These are phyloP conservation scores for Zymoseptoria brevis DNA, from an alignment of 2,329 filamentous ascomycete genomes.

Conservation along the genomic window DNA sequence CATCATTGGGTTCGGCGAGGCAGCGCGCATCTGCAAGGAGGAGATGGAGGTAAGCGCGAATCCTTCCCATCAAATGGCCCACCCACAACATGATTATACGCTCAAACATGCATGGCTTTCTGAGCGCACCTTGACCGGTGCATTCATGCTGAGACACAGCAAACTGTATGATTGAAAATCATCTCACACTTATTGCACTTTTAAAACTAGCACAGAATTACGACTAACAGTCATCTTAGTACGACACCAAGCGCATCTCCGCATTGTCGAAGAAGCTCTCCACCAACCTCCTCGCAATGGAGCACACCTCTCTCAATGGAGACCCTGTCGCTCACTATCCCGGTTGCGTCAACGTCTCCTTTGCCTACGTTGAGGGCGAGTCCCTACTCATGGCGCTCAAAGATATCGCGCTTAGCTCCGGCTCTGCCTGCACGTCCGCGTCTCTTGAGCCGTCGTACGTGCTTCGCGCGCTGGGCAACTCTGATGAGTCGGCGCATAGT, in stretches of 20 bases:
- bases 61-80: constrained; percentile 15
- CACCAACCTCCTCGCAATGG: constrained; percentile 74
- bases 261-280: constrained; percentile 74
- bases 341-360: constrained; percentile 96
- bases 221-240: constrained; percentile 49
- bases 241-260: constrained; percentile 80
- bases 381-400: constrained; percentile 97
- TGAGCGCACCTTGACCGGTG: constrained; percentile 58
- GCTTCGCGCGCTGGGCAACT: constrained; percentile 85
- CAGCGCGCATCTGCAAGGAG: constrained; percentile 81
- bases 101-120: constrained; percentile 85
- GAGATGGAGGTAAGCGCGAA: constrained; percentile 72
- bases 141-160: constrained; percentile 50
- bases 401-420: constrained; percentile 93
- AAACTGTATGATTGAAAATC: constrained; percentile 51
- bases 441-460: constrained; percentile 97
- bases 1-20: constrained; percentile 89
- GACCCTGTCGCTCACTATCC: constrained; percentile 79
- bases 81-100: constrained; percentile 62
- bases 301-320: constrained; percentile 89
- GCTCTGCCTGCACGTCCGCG: constrained; percentile 92
- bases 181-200: neutral
- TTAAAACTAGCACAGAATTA: neutral
- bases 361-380: constrained; percentile 96
- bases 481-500: constrained; percentile 94